Percentiles rank a stretch among this genome's conserved stretches.
Conservation (phyloP, 345 rosid species). For the Excoecaria cochinchinensis region DNA sequence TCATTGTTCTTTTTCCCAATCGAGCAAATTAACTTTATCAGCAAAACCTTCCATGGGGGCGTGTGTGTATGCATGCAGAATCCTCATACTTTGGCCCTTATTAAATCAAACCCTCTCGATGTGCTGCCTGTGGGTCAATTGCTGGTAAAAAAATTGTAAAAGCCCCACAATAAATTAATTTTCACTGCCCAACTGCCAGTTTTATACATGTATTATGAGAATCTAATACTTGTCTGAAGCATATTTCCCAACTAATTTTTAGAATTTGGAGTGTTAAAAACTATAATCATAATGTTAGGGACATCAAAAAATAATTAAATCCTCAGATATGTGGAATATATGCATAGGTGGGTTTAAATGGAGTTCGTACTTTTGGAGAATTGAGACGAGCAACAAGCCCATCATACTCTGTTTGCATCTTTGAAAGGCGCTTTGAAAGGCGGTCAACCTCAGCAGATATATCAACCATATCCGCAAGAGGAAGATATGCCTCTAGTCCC, state of each 20-base stretch:
- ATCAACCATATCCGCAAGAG: constrained; percentile 91
- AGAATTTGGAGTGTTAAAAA: neutral
- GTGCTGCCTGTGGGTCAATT: too few relatives aligned
- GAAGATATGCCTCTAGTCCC: constrained; percentile 96
- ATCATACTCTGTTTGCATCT: constrained; percentile 84
- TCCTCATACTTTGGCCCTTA: too few relatives aligned
- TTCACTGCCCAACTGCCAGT: neutral
- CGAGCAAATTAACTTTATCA: too few relatives aligned
- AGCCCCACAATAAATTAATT: neutral
- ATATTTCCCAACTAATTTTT: neutral
- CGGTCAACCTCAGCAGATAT: constrained; percentile 87
- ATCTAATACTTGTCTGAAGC: neutral
- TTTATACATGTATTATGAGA: neutral
- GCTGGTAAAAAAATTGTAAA: neutral
- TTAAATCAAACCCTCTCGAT: too few relatives aligned
- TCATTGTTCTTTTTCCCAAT: too few relatives aligned
- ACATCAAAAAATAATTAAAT: too few relatives aligned
- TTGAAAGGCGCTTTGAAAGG: constrained; percentile 80
- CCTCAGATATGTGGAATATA: neutral
- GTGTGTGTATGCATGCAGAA: too few relatives aligned
- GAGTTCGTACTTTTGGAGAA: constrained; percentile 63
- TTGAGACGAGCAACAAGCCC: constrained; percentile 69
- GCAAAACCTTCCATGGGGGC: too few relatives aligned
- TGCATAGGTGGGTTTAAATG: neutral
- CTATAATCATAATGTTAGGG: neutral